phyloP scores from a whole-genome alignment of 2,329 filamentous ascomycete genomes.

The Byssoonygena ceratinophila region DNA sequence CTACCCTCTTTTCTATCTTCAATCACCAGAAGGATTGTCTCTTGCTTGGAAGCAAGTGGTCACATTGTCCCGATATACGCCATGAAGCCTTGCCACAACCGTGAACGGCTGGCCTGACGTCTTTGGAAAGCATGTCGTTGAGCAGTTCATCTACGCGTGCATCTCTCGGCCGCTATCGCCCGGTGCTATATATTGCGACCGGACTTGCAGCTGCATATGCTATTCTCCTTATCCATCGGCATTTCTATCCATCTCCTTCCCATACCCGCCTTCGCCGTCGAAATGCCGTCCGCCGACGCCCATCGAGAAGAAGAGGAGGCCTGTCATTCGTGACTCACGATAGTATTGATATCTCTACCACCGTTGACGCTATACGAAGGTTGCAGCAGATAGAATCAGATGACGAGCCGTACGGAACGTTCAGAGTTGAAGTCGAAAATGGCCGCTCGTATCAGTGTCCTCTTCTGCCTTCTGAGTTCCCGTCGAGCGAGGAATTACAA shows the following conservation, averaged over 20 bases:
- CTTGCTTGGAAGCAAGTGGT: not conserved
- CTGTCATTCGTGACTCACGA: not conserved
- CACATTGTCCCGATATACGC: not conserved
- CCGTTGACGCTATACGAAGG: slow-evolving; percentile 28
- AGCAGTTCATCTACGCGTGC: not conserved
- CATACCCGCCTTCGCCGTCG: slow-evolving; percentile 30
- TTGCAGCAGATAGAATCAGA: slow-evolving; percentile 33
- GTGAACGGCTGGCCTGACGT: not conserved
- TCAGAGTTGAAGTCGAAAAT: slow-evolving; percentile 35
- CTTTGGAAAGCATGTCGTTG: not conserved
- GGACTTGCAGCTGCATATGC: slow-evolving; percentile 35
- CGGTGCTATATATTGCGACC: slow-evolving; percentile 33
- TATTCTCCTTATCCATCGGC: slow-evolving; percentile 32
- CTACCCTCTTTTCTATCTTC: too few relatives aligned
- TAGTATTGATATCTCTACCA: slow-evolving; percentile 12
- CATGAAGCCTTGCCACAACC: not conserved
- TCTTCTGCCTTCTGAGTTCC: slow-evolving; percentile 34
- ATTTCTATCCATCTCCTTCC: slow-evolving; percentile 21
- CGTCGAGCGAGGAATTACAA: slow-evolving; percentile 35
- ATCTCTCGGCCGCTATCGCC: slow-evolving; percentile 25
- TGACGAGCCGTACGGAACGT: slow-evolving; percentile 35
- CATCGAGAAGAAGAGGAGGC: slow-evolving; percentile 14
- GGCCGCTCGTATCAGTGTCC: slow-evolving; percentile 34
- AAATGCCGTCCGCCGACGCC: slow-evolving; percentile 30
- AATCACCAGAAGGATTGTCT: not conserved